Conservation (phyloP, 495 filamentous ascomycete genomes). For the Lophiotrema nucula region DNA sequence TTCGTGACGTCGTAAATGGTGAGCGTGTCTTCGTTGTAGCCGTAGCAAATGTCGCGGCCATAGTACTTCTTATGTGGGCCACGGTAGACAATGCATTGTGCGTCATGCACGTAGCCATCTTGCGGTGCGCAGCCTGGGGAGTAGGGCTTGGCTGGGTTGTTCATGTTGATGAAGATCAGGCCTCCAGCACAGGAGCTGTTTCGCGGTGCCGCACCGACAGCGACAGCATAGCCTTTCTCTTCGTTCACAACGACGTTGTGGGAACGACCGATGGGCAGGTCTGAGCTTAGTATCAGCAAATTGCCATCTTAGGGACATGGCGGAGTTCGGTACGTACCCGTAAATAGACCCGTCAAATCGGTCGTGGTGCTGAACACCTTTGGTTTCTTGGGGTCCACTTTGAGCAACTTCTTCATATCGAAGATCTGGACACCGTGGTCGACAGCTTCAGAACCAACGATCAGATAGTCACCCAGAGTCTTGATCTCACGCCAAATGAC, state of each 20-base stretch:
- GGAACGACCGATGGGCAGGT: slow-evolving; percentile 45
- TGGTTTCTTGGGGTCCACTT: slow-evolving; percentile 29
- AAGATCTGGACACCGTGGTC: slow-evolving; percentile 37
- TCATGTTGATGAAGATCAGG: slow-evolving; percentile 54
- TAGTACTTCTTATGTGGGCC: slow-evolving; percentile 54
- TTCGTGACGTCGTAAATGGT: slow-evolving; percentile 58
- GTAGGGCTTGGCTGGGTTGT: slow-evolving; percentile 4
- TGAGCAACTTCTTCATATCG: slow-evolving; percentile 37
- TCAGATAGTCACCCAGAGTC: slow-evolving; percentile 8
- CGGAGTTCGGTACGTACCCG: slow-evolving; percentile 25
- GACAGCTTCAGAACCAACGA: slow-evolving; percentile 22
- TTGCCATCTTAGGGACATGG: not conserved
- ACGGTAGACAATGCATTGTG: slow-evolving; percentile 58
- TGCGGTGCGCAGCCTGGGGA: slow-evolving; percentile 49
- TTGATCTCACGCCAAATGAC: slow-evolving; percentile 33
- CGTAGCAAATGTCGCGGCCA: slow-evolving; percentile 58
- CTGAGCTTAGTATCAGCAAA: not conserved
- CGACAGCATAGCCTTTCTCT: slow-evolving; percentile 51
- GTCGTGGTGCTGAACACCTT: slow-evolving; percentile 37
- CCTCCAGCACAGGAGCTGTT: slow-evolving; percentile 49
- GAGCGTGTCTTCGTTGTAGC: slow-evolving; percentile 53
- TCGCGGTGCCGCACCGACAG: slow-evolving; percentile 49
- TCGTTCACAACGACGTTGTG: slow-evolving; percentile 46
- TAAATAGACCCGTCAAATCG: slow-evolving; percentile 39
- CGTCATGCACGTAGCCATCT: slow-evolving; percentile 62